Conservation (phyloP, 768 basidiomycete genomes). For the Leccinum broughii region DNA sequence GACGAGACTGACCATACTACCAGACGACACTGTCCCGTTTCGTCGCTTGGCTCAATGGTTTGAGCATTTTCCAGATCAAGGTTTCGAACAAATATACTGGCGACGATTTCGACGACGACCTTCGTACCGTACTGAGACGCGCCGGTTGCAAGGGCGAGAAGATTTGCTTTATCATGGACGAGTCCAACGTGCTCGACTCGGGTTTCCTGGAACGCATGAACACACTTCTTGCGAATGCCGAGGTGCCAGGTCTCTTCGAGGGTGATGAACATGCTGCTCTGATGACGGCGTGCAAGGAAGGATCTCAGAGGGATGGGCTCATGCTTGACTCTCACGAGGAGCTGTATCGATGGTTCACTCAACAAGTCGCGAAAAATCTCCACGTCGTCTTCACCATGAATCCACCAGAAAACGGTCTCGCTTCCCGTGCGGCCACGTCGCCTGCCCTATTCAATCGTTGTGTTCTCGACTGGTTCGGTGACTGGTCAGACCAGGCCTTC, state of each 20-base stretch:
- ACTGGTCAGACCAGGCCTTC: constrained; percentile 98
- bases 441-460: constrained; percentile 99
- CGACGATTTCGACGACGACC: constrained; percentile 97
- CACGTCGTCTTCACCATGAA: constrained; percentile 99
- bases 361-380: constrained; percentile 95
- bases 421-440: constrained; percentile 94
- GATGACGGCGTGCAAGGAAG: constrained; percentile 99
- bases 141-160: constrained; percentile 99
- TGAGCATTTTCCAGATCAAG: constrained; percentile 99
- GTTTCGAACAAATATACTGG: constrained; percentile 99
- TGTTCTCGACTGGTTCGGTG: constrained; percentile 99
- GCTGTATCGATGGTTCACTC: constrained; percentile 97
- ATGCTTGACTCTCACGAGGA: constrained; percentile 99
- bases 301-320: constrained; percentile 96
- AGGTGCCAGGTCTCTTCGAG: constrained; percentile 99
- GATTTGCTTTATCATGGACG: constrained; percentile 99
- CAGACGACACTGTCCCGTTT: constrained; percentile 97
- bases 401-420: constrained; percentile 93
- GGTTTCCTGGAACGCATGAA: constrained; percentile 99
- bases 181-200: constrained; percentile 98
- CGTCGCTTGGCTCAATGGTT: constrained; percentile 99
- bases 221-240: constrained; percentile 97
- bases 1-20: constrained; percentile 13
- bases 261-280: constrained; percentile 98
- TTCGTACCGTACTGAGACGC: constrained; percentile 91